Evolutionary conservation across 208 protist genomes (phyloP), one percentile per base, ranked within the genome.

Genomic region (Crithidia thermophila): DNA sequence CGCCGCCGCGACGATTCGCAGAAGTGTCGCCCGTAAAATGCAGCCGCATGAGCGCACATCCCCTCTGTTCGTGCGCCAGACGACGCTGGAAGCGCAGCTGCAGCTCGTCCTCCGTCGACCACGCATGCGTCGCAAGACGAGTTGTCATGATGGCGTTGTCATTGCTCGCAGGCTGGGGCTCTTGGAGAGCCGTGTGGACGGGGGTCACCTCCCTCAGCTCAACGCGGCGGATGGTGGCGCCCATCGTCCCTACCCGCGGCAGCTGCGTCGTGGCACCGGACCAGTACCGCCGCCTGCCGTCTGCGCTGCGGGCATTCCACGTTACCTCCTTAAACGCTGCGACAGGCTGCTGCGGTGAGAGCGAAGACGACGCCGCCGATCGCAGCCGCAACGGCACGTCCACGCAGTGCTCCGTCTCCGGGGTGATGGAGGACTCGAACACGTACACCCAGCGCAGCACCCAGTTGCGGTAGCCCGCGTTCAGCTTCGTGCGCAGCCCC

Each of bases 171-270:
- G n/a, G 21, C 25, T 37, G 50, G 13, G 18, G 30, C 1, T 20
- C 50, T 33, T 16, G 20, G n/a, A 45, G 4, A 31, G 18, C 42
- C 1, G 34, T 27, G 57, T 25, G 13, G 13, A 74, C 13, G 2
- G 57, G 49, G 2, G 57, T 71, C 8, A 57, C 74, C 37, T 71
- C 67, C 16, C 72, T 21, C 31, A 82, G 66, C 71, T 71, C 71
- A 25, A 82, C 61, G 0, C 51, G 64, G 27, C 67, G 49, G 25
- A 82, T 14, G 2, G 59, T 66, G n/a, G 46, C 76, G 23, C 76
- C 76, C 31, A 78, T 49, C 9, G 34, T 1, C 1, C 76, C 76
- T 4, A 82, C 46, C 11, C 53, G 51, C 25, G 76, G 76, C 59
- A 82, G 52, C 43, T 25, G 64, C 60, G 67, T 74, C 4, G 71